These are phyloP conservation scores for Cyclotella atomus DNA, from an alignment of 108 stramenopile genomes.

Conservation along the genomic window DNA sequence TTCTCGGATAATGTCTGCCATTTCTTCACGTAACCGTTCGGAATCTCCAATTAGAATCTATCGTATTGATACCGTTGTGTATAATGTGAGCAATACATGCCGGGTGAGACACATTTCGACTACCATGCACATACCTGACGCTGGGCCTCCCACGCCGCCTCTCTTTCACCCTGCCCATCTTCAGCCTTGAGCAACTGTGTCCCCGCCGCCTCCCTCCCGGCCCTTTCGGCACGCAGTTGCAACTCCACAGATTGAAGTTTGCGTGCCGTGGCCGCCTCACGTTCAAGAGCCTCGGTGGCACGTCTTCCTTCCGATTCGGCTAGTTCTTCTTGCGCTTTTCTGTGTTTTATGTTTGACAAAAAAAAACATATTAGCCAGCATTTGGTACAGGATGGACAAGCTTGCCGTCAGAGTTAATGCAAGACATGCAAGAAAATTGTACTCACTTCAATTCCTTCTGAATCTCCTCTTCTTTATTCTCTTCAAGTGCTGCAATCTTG, in stretches of 20 bases:
- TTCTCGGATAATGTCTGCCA: constrained; percentile 72
- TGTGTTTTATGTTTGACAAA: constrained; percentile 2
- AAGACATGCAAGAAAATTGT: too few relatives aligned
- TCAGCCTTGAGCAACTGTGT: constrained; percentile 76
- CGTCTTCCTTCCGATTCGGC: constrained; percentile 84
- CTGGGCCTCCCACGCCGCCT: constrained; percentile 91
- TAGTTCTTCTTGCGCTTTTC: constrained; percentile 78
- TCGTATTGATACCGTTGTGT: too few relatives aligned
- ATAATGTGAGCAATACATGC: too few relatives aligned
- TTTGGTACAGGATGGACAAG: too few relatives aligned
- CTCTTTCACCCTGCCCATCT: constrained; percentile 81
- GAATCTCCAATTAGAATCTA: constrained; percentile 86
- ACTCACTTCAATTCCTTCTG: constrained; percentile 67
- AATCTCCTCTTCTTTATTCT: constrained; percentile 68
- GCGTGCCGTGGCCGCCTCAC: constrained; percentile 84
- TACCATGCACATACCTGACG: constrained; percentile 27
- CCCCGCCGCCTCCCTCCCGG: constrained; percentile 82
- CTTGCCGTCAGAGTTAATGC: too few relatives aligned
- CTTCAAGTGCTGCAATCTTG: constrained; percentile 74
- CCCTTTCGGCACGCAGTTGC: constrained; percentile 83
- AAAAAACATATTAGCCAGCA: too few relatives aligned
- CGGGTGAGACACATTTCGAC: too few relatives aligned
- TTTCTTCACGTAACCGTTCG: constrained; percentile 70
- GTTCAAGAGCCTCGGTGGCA: constrained; percentile 83
- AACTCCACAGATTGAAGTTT: constrained; percentile 75